Evolutionary conservation across 2,329 filamentous ascomycete genomes (phyloP).

Genomic region (Talaromyces amestolkiae): DNA sequence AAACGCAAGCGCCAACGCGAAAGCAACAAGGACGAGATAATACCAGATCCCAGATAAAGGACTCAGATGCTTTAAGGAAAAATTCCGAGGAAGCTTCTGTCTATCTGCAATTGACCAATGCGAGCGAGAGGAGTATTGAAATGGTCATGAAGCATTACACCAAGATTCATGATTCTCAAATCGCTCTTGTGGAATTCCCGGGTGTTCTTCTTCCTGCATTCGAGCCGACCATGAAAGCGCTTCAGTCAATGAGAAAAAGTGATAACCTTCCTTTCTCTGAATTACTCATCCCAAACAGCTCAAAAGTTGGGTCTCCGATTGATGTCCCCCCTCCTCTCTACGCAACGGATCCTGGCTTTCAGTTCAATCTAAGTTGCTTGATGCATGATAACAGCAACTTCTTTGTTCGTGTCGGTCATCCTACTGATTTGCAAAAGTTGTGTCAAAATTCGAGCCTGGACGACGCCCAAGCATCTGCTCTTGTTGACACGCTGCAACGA

Average conservation of each 20-base stretch:
- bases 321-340: constrained; percentile 53
- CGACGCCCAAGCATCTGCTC: constrained; percentile 48
- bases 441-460: constrained; percentile 51
- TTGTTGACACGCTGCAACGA: constrained; percentile 54
- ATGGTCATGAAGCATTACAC: background rate
- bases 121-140: background rate
- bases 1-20: constrained; percentile 16
- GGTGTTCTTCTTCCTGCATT: constrained; percentile 60
- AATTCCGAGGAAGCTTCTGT: constrained; percentile 29
- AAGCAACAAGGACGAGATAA: background rate
- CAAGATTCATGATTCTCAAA: background rate
- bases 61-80: constrained; percentile 23
- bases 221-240: constrained; percentile 53
- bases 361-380: constrained; percentile 39
- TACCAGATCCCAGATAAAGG: background rate
- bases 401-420: constrained; percentile 29
- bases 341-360: constrained; percentile 48
- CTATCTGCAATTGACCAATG: constrained; percentile 20
- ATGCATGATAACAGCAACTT: constrained; percentile 25
- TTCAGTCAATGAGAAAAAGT: constrained; percentile 53
- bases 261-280: constrained; percentile 51
- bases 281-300: constrained; percentile 33
- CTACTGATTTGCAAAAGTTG: constrained; percentile 33
- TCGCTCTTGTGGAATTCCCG: constrained; percentile 59
- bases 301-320: constrained; percentile 16